Evolutionary conservation across 805 yeast species (phyloP).

Genomic region (Pichia insulana): DNA sequence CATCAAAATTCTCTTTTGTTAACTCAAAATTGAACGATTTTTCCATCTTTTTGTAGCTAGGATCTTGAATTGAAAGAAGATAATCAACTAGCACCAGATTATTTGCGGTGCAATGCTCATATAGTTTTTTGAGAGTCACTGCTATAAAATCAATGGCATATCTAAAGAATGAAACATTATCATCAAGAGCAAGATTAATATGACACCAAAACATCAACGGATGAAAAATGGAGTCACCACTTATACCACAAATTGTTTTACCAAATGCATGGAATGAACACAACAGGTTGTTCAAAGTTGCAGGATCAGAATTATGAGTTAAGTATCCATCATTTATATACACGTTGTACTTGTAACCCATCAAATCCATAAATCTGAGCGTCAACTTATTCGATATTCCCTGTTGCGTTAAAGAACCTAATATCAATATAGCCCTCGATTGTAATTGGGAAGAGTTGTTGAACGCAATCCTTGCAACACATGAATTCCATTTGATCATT

Average conservation of each 20-base stretch:
- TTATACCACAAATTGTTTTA: slow-evolving; percentile 40
- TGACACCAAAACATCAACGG: slow-evolving; percentile 43
- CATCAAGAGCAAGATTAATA: slow-evolving; percentile 18
- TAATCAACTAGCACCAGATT: slow-evolving; percentile 24
- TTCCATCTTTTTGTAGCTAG: slow-evolving; percentile 37
- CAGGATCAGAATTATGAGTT: neutral
- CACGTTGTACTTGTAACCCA: slow-evolving; percentile 16
- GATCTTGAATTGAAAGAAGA: slow-evolving; percentile 30
- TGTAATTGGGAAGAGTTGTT: slow-evolving; percentile 49
- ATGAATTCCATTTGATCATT: slow-evolving; percentile 58
- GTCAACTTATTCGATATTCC: slow-evolving; percentile 54
- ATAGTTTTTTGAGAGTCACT: slow-evolving; percentile 27
- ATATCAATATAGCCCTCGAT: slow-evolving; percentile 55
- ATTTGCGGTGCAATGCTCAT: slow-evolving; percentile 23
- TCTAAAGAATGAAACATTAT: slow-evolving; percentile 23
- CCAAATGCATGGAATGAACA: slow-evolving; percentile 38
- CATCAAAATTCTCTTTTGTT: slow-evolving; percentile 40
- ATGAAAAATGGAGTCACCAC: slow-evolving; percentile 36
- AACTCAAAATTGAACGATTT: slow-evolving; percentile 30
- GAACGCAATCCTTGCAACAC: slow-evolving; percentile 55
- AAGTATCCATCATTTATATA: neutral
- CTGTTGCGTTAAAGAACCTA: slow-evolving; percentile 57
- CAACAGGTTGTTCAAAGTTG: slow-evolving; percentile 16
- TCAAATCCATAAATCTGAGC: slow-evolving; percentile 15
- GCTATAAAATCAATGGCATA: slow-evolving; percentile 29